phyloP scores from a whole-genome alignment of 1,139 yeast genomes.

The Hanseniaspora sp. region DNA sequence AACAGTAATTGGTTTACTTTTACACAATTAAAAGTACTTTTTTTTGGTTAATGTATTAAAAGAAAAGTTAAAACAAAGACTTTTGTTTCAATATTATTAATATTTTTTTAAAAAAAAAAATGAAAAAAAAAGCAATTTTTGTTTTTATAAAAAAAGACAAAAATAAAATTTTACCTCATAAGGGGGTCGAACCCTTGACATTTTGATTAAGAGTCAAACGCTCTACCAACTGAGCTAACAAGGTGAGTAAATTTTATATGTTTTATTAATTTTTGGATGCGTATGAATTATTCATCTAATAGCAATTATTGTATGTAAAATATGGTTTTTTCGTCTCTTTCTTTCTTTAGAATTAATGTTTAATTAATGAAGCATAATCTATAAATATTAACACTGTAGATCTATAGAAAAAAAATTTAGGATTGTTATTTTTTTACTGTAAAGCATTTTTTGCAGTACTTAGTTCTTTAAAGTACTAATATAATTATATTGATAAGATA shows the following conservation, averaged over 20 bases:
- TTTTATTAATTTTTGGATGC: no score
- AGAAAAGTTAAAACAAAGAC: neutral
- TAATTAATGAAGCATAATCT: no score
- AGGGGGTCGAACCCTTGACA: slow-evolving; percentile 14
- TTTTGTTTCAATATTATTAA: neutral
- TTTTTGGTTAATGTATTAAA: neutral
- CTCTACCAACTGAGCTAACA: slow-evolving; percentile 15
- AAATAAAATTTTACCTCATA: slow-evolving; percentile 9
- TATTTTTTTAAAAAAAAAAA: neutral
- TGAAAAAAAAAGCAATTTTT: neutral
- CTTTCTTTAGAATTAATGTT: no score
- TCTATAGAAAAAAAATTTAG: no score
- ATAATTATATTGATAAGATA: no score
- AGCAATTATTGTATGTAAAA: no score
- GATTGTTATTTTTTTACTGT: no score
- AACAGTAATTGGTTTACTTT: neutral
- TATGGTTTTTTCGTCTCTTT: no score
- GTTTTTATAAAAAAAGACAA: neutral
- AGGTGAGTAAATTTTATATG: slow-evolving; percentile 17
- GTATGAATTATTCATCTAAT: no score
- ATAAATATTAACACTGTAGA: no score
- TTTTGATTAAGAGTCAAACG: slow-evolving; percentile 15
- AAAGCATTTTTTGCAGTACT: no score
- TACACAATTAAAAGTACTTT: neutral
- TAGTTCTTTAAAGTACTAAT: no score